Percentiles rank a stretch among this genome's conserved stretches.
These are phyloP conservation scores for Oryza coarctata DNA, from an alignment of 176 grass and related monocot genomes.

Conservation along the genomic window DNA sequence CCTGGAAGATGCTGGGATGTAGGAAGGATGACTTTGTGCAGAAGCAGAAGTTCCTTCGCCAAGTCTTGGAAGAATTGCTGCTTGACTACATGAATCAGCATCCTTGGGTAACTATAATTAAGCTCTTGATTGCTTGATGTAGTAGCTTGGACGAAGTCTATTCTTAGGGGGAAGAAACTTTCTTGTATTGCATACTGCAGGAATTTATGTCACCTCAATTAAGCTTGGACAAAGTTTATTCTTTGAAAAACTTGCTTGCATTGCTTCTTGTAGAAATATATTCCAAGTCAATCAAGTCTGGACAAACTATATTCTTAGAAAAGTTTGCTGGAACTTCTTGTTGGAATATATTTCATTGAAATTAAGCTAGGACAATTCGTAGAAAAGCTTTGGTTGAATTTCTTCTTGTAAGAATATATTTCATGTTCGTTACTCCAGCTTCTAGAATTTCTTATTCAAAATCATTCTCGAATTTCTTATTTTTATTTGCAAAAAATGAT, in stretches of 20 bases:
- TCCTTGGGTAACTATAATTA: conserved; percentile 19
- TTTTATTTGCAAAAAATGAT: background rate
- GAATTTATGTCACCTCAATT: background rate
- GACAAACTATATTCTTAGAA: background rate
- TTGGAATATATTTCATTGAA: background rate
- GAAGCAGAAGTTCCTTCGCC: conserved; percentile 12
- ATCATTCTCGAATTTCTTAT: background rate
- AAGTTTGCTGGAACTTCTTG: background rate
- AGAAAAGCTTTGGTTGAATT: background rate
- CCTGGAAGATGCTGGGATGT: conserved; percentile 3
- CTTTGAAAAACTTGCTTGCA: background rate
- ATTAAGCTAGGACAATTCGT: background rate
- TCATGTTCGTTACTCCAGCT: too few relatives aligned
- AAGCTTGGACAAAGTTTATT: background rate
- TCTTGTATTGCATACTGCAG: background rate
- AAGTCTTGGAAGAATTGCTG: conserved; percentile 11
- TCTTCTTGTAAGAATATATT: background rate
- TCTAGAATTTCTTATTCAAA: background rate
- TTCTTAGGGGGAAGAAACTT: too few relatives aligned
- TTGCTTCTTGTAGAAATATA: conserved; percentile 2
- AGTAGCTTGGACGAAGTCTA: background rate
- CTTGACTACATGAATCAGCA: background rate
- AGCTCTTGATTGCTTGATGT: background rate
- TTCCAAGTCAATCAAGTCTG: background rate
- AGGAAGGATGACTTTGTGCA: conserved; percentile 7